Evolutionary conservation across 2,329 filamentous ascomycete species (phyloP).

Genomic region (Xylariaceae sp.): DNA sequence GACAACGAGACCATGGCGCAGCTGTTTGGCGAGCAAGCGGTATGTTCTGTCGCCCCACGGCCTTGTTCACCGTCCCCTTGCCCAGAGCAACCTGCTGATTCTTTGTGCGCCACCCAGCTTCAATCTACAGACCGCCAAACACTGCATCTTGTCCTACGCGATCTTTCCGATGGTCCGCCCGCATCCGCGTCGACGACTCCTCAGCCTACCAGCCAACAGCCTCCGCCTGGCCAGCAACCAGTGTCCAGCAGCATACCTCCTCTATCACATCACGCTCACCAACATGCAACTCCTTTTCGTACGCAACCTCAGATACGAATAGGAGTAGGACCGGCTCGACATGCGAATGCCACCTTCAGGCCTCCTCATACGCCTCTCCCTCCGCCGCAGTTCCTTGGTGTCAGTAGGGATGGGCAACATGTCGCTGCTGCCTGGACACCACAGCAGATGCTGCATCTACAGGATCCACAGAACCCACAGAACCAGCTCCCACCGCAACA

Average conservation of each 20-base stretch:
- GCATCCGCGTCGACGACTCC: slow-evolving; percentile 10
- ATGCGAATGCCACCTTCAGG: slow-evolving; percentile 15
- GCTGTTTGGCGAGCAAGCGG: slow-evolving; percentile 48
- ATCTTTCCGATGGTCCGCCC: slow-evolving; percentile 18
- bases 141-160: slow-evolving; percentile 27
- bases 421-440: slow-evolving; percentile 12
- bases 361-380: slow-evolving; percentile 9
- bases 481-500: too few species aligned
- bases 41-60: slow-evolving; percentile 27
- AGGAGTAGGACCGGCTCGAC: slow-evolving; percentile 8
- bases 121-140: slow-evolving; percentile 20
- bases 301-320: slow-evolving; percentile 9
- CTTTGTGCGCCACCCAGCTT: slow-evolving; percentile 14
- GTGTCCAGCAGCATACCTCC: slow-evolving; percentile 9
- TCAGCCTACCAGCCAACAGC: slow-evolving; percentile 3
- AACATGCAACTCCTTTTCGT: slow-evolving; percentile 7
- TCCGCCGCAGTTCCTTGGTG: too few species aligned
- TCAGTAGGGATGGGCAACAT: slow-evolving; percentile 6
- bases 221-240: slow-evolving; percentile 9
- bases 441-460: slow-evolving; percentile 9
- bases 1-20: slow-evolving; percentile 49
- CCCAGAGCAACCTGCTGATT: background rate
- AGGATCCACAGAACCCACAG: background rate
- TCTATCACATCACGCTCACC: slow-evolving; percentile 8
- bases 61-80: too few species aligned